phyloP scores from a whole-genome alignment of 371 early-diverging fungal genomes.

The Mucor saturninus region DNA sequence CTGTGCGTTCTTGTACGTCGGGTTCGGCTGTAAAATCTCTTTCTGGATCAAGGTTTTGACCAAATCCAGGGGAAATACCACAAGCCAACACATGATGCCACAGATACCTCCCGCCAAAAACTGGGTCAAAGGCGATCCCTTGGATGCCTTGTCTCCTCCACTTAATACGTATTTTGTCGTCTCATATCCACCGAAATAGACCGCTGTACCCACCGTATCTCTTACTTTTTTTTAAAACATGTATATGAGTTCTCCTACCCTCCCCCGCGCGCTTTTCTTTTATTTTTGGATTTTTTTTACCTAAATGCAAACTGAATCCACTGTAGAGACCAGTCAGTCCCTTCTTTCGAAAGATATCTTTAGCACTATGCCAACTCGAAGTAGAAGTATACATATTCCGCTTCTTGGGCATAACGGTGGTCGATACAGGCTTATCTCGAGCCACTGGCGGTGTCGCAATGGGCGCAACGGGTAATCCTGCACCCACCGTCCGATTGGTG shows the following conservation, averaged over 20 bases:
- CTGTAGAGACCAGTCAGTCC: slow-evolving; percentile 55
- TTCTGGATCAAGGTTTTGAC: slow-evolving; percentile 81
- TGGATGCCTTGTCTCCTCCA: slow-evolving; percentile 27
- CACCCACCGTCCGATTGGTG: slow-evolving; percentile 33
- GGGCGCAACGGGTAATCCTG: slow-evolving; percentile 36
- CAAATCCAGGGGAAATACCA: slow-evolving; percentile 82
- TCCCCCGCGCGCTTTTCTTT: too few species aligned
- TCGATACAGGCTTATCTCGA: background rate
- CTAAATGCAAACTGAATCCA: slow-evolving; percentile 57
- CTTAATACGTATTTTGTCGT: slow-evolving; percentile 70
- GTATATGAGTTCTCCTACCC: background rate
- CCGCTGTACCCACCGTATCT: slow-evolving; percentile 77
- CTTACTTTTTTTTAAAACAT: slow-evolving; percentile 36
- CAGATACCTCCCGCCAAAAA: slow-evolving; percentile 82
- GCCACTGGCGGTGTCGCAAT: slow-evolving; percentile 25
- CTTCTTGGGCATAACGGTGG: background rate
- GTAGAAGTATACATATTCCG: slow-evolving; percentile 29
- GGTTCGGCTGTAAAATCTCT: slow-evolving; percentile 61
- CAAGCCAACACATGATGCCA: slow-evolving; percentile 81
- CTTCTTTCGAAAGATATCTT: slow-evolving; percentile 58
- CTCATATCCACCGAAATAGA: slow-evolving; percentile 84
- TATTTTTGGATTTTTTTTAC: slow-evolving; percentile 19
- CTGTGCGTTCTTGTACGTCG: slow-evolving; percentile 48
- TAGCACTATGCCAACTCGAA: slow-evolving; percentile 64
- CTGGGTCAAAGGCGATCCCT: slow-evolving; percentile 70